Base-by-base conservation (phyloP, 352 stramenopile genomes). In the Globisporangium uncinulatum region DNA sequence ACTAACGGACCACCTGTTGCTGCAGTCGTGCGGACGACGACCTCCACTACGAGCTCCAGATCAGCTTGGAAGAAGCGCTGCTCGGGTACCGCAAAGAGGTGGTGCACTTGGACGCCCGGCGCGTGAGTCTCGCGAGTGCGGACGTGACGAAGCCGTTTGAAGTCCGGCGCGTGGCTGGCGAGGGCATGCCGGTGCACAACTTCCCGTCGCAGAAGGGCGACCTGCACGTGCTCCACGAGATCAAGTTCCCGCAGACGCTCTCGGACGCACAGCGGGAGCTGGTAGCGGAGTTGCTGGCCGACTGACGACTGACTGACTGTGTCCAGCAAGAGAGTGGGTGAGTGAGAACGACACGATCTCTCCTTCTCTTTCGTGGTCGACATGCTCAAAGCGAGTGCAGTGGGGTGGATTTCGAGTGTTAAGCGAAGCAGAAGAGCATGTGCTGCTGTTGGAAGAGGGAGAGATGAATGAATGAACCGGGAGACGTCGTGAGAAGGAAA, bases 121-220 rank as follows among this genome's bases (percentile, higher is more conserved):
- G 84, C 51, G 96, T 99, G n/a, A 71, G 68, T 32, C 63, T 99
- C 21, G 77, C 79, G 31, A 73, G 86, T 39, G 52, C 92, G 32
- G 77, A 81, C 39, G 80, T 99, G 20, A 98, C 89, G 0, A 95
- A 97, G 62, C 92, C 89, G 9, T 97, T 98, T 57, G 77, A 98
- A 62, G 92, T 98, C 10, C 79, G 92, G 59, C 68, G 71, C 34
- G 77, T 99, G n/a, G 62, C 80, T 37, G 89, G 81, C 37, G 97
- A 99, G 68, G 97, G 97, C 49, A 99, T 99, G 96, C 96, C 97
- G 8, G 67, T 97, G 46, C 87, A 98, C 76, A 91, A 90, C 63
- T 88, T 76, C 50, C 82, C 82, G 24, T 92, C 82, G 6, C 76
- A 94, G 62, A 94, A 83, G 63, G 96, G 96, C 48, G 85, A 98